A percentile compares a stretch with the other conserved stretches of the same genome.
Conservation (phyloP, 2,329 filamentous ascomycete species). For the Colletotrichum sp. region DNA sequence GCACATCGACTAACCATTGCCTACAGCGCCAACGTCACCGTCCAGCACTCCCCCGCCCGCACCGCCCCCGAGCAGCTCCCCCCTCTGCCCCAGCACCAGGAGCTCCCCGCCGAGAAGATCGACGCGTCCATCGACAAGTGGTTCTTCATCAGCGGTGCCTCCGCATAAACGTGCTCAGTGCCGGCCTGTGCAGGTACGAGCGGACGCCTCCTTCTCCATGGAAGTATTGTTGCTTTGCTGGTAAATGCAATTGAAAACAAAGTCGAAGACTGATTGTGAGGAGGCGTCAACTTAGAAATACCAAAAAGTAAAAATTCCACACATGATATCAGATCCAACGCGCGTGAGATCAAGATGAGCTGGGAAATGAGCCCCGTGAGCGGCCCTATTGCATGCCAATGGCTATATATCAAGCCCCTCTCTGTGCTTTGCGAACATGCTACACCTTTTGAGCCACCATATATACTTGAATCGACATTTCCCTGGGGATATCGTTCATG, state of each 20-base stretch:
- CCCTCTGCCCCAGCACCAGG: conserved; percentile 79
- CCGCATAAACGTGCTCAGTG: conserved; percentile 60
- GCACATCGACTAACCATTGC: conserved; percentile 31
- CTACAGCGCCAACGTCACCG: conserved; percentile 79
- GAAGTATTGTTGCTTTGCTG: background rate
- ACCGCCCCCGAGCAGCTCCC: conserved; percentile 73
- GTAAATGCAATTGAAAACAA: background rate
- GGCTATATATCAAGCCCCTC: background rate
- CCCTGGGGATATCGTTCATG: conserved; percentile 3
- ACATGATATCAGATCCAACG: background rate
- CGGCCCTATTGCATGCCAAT: background rate
- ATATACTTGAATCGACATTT: conserved; percentile 1
- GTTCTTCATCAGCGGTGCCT: conserved; percentile 99
- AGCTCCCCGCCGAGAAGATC: conserved; percentile 84
- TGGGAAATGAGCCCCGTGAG: background rate
- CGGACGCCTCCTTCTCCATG: background rate
- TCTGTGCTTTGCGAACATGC: background rate
- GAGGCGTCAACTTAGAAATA: background rate
- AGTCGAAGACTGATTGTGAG: background rate
- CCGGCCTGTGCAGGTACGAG: background rate
- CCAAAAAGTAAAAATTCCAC: conserved; percentile 7
- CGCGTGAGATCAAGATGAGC: background rate
- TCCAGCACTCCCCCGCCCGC: conserved; percentile 75
- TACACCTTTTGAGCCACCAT: background rate
- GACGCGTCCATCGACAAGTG: conserved; percentile 99